Evolutionary conservation across 1,139 yeast species (phyloP), one percentile per base, ranked within the genome.

Genomic region (Saccharomycopsis phalli): DNA sequence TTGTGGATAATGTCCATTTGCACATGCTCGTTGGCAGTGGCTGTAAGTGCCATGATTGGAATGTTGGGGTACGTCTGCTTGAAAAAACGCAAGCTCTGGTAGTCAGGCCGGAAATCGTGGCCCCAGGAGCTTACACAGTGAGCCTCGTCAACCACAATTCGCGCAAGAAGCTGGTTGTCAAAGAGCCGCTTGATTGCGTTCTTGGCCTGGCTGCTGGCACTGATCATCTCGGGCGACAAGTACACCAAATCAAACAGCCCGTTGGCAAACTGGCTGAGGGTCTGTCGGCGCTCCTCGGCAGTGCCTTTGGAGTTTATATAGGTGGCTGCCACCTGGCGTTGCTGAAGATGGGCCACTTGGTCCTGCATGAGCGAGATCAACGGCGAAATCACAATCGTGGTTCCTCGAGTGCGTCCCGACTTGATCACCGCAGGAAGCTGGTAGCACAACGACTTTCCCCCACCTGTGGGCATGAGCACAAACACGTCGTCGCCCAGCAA

Each of bases 81-180:
- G 58, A 93, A 81, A 49, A 70, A 69, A 30, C 78, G 77, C 58
- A 93, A 66, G 23, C 79, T 81, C 53, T 87, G 84, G 61, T 93
- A 93, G 58, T 91, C 97, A 0, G 97, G 97, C 45, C 99, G 69
- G 58, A 93, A 93, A 60, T 93, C 98, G 59, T 93, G 98, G 14
- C 99, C 99, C 99, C 99, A 93, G 8, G 94, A 82, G 46, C 95
- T 84, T 43, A 93, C 94, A 69, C 99, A 93, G 61, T 93, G 99
- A 0, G 98, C 98, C 56, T 93, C 99, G 61, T 93, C 99, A 36
- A 93, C 87, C 8, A 93, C 96, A 26, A 93, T 73, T 41, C 97
- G 66, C 0, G 96, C 95, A 31, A 93, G 62, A 51, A 66, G 64
- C 4, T 69, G 64, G 30, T 68, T 68, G 2, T 66, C 63, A 55